Conservation (phyloP, 768 basidiomycete species). For the Inosperma sp. region DNA sequence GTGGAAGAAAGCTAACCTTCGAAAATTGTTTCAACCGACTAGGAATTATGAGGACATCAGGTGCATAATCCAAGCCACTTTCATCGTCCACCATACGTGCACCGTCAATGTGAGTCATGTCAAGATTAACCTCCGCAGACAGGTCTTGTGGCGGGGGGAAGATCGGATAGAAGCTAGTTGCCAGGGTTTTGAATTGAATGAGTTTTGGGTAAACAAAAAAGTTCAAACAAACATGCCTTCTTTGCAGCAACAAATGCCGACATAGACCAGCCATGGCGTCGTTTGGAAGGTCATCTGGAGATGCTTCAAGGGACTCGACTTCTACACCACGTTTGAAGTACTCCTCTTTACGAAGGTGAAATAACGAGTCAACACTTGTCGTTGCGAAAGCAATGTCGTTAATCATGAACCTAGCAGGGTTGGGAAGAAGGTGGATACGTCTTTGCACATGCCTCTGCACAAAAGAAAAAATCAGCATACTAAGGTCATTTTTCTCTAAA, state of each 20-base stretch:
- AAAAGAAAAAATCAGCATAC: background rate
- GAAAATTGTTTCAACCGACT: conserved; percentile 87
- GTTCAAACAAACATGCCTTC: conserved; percentile 39
- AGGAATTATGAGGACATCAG: conserved; percentile 83
- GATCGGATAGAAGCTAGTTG: conserved; percentile 83
- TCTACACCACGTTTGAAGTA: conserved; percentile 64
- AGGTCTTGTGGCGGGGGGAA: conserved; percentile 81
- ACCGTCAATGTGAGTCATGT: conserved; percentile 68
- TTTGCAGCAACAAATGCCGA: conserved; percentile 79
- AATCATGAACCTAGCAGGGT: conserved; percentile 81
- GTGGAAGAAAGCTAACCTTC: conserved; percentile 49
- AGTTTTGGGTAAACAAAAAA: conserved; percentile 1
- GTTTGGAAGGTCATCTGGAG: conserved; percentile 41
- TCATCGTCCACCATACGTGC: conserved; percentile 35
- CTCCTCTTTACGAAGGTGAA: conserved; percentile 86
- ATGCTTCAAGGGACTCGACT: conserved; percentile 42
- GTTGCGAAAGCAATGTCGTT: conserved; percentile 78
- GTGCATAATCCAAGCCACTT: conserved; percentile 46
- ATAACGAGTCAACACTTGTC: conserved; percentile 83
- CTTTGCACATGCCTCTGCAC: conserved; percentile 34
- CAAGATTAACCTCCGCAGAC: conserved; percentile 80
- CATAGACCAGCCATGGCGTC: conserved; percentile 79
- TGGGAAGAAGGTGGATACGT: conserved; percentile 76
- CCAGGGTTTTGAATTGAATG: background rate
- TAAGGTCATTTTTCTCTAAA: no score